Percentiles rank a stretch among this genome's conserved stretches.
Evolutionary conservation across 176 grass and related monocot species (phyloP).

Genomic region (Areca catechu): DNA sequence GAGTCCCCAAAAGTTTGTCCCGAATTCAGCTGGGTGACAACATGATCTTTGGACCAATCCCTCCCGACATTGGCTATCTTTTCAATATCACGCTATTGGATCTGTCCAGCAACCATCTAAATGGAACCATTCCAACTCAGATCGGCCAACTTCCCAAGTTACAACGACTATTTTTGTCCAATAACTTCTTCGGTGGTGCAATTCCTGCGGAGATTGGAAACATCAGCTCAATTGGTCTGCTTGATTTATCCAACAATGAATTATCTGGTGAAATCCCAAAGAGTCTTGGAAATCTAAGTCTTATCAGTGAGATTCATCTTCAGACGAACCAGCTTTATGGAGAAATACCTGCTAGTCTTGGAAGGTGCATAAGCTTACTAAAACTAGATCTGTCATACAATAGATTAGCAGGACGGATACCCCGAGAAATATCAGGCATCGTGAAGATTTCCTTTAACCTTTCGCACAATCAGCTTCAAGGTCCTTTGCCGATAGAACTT

Average conservation of each 20-base stretch:
- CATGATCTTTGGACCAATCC: constrained; percentile 51
- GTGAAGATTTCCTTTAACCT: constrained; percentile 46
- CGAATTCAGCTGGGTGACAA: constrained; percentile 50
- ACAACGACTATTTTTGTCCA: constrained; percentile 38
- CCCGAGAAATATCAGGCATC: constrained; percentile 32
- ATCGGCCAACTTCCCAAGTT: constrained; percentile 30
- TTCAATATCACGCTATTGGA: constrained; percentile 61
- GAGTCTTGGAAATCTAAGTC: constrained; percentile 34
- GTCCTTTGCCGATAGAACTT: constrained; percentile 33
- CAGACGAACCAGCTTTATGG: constrained; percentile 45
- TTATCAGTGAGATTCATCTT: constrained; percentile 20
- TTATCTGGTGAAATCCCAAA: constrained; percentile 46
- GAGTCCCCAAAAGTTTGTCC: constrained; percentile 15
- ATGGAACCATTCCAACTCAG: constrained; percentile 46
- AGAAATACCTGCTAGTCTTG: constrained; percentile 46
- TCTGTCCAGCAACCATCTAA: constrained; percentile 51
- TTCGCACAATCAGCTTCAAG: constrained; percentile 55
- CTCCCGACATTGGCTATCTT: constrained; percentile 34
- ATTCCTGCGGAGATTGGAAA: constrained; percentile 53
- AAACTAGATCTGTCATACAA: constrained; percentile 66
- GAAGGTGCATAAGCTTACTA: constrained; percentile 7
- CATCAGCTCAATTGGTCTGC: constrained; percentile 27
- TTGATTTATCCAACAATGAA: constrained; percentile 46
- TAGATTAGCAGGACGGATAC: constrained; percentile 35
- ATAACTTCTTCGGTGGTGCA: constrained; percentile 34